phyloP scores from a whole-genome alignment of 179 eudicot genomes.

The Beta macrorhiza region DNA sequence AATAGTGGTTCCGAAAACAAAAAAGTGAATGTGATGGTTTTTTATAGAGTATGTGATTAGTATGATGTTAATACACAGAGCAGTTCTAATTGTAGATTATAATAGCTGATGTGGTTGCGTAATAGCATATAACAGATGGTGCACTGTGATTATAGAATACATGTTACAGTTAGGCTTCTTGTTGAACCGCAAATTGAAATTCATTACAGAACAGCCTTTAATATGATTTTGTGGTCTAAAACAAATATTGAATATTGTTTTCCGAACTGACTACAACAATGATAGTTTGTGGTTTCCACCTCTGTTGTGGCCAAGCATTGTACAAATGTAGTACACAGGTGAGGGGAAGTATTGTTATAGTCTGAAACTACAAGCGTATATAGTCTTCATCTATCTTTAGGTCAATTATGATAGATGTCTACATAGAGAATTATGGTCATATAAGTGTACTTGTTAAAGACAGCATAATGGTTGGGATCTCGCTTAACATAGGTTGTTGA shows the following conservation, averaged over 20 bases:
- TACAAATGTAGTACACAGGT: neutral
- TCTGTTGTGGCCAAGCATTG: neutral
- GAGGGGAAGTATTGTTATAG: neutral
- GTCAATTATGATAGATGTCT: neutral
- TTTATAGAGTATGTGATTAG: neutral
- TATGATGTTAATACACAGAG: neutral
- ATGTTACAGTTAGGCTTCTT: neutral
- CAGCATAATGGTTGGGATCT: neutral
- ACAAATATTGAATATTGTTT: neutral
- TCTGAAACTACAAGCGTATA: neutral
- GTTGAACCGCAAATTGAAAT: neutral
- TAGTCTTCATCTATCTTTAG: neutral
- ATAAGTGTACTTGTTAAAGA: neutral
- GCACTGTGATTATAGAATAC: neutral
- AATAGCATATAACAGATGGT: neutral
- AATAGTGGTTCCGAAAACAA: neutral
- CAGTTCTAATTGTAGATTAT: neutral
- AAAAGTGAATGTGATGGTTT: neutral
- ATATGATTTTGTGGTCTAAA: neutral
- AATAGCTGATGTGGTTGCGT: neutral
- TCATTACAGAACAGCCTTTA: neutral
- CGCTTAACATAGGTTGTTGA: neutral
- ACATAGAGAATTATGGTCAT: neutral
- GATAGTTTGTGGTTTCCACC: neutral
- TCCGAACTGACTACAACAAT: neutral